Conservation (phyloP, 108 stramenopile genomes). For the Cylindrotheca fusiformis region DNA sequence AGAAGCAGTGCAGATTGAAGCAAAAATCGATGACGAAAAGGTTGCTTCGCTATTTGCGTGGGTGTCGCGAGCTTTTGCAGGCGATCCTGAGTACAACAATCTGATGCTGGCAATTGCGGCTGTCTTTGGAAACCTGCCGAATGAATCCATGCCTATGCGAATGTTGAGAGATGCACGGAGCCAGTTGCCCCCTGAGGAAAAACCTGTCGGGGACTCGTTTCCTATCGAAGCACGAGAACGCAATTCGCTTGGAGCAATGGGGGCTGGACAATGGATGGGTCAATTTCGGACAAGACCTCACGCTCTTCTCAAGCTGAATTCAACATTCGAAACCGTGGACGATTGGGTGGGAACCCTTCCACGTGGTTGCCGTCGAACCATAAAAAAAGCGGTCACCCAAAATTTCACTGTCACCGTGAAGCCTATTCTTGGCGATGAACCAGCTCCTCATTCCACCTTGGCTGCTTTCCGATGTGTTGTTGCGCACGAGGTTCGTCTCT, state of each 20-base stretch:
- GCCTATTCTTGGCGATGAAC: constrained; percentile 49
- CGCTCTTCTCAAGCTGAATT: constrained; percentile 53
- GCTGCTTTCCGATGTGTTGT: constrained; percentile 78
- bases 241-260: constrained; percentile 74
- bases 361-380: constrained; percentile 59
- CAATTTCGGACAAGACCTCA: constrained; percentile 69
- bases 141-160: constrained; percentile 37
- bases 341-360: constrained; percentile 64
- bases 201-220: constrained; percentile 43
- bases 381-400: constrained; percentile 51
- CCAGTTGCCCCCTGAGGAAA: constrained; percentile 45
- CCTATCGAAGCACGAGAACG: constrained; percentile 51
- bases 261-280: constrained; percentile 76
- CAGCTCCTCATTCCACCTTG: constrained; percentile 71
- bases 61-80: constrained; percentile 60
- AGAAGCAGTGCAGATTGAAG: constrained; percentile 10
- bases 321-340: constrained; percentile 54
- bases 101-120: constrained; percentile 69
- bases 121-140: constrained; percentile 62
- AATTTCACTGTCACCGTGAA: constrained; percentile 62
- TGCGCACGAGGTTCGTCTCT: constrained; percentile 65
- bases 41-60: constrained; percentile 60
- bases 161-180: constrained; percentile 50
- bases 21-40: constrained; percentile 44
- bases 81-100: constrained; percentile 52